phyloP scores from a whole-genome alignment of 768 basidiomycete genomes.

The Tulasnella sp. region DNA sequence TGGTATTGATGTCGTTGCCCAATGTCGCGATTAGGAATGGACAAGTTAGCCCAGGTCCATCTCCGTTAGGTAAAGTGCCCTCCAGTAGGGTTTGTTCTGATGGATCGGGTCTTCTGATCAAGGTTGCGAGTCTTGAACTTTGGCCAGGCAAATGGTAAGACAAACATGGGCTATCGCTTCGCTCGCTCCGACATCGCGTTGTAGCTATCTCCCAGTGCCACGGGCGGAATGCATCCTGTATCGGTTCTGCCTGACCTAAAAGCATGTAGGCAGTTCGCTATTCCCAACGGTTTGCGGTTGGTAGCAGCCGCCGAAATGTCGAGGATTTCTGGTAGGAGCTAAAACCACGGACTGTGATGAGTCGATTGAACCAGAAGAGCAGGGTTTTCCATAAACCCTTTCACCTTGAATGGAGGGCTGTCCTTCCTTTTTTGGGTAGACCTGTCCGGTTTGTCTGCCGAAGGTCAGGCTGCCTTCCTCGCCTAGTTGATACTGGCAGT shows the following conservation, averaged over 20 bases:
- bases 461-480: neutral
- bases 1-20: slow-evolving; percentile 44
- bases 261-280: slow-evolving; percentile 90
- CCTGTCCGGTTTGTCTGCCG: neutral
- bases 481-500: slow-evolving; percentile 23
- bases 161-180: slow-evolving; percentile 67
- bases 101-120: slow-evolving; percentile 31
- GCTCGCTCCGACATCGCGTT: slow-evolving; percentile 62
- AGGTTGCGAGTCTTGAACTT: slow-evolving; percentile 30
- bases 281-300: slow-evolving; percentile 64
- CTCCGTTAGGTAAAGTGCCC: slow-evolving; percentile 84
- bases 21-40: slow-evolving; percentile 47
- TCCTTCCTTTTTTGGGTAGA: slow-evolving; percentile 48
- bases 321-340: slow-evolving; percentile 81
- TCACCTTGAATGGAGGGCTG: slow-evolving; percentile 42
- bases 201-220: slow-evolving; percentile 70
- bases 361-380: slow-evolving; percentile 1
- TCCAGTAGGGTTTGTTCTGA: slow-evolving; percentile 47
- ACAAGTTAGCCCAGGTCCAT: slow-evolving; percentile 66
- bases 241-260: slow-evolving; percentile 75
- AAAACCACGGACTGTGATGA: slow-evolving; percentile 13
- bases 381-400: neutral
- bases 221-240: slow-evolving; percentile 79
- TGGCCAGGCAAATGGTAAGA: slow-evolving; percentile 64
- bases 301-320: slow-evolving; percentile 67